Evolutionary conservation across 352 stramenopile genomes (phyloP), one percentile per base, ranked within the genome.

Genomic region (Globisporangium takayamanum): DNA sequence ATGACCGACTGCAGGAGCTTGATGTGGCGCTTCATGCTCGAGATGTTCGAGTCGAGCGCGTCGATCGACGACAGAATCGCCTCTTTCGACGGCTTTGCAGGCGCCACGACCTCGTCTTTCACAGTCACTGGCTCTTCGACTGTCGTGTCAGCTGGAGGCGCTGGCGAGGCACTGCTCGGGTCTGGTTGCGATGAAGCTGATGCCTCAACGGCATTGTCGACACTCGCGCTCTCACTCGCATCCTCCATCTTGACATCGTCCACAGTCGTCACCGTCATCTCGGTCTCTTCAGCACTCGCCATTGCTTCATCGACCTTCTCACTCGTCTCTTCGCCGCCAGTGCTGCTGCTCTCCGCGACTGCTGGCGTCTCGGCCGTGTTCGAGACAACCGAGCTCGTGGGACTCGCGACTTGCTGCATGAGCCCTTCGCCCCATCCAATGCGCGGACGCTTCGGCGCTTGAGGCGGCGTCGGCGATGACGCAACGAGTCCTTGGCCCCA

Each of bases 401-500:
- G 53, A 25, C 53, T 60, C 15, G 22, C 22, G 16, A 12, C 30
- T 42, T 83, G 60, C 36, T 79, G 68, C 39, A 90, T 67, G n/a
- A 94, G 61, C 28, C 84, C 84, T 64, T 92, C 72, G 20, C 85
- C 85, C 85, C 85, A 94, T 11, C 80, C 83, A 66, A 94, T 86
- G 16, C 85, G 77, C 50, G 83, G 83, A 16, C 85, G 83, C 58
- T 94, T 94, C 3, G 51, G 18, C 33, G 11, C 20, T 47, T 56
- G 44, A 49, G 65, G 61, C 44, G 84, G 69, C 37, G 77, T 77
- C 30, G 78, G 75, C 26, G 77, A 92, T 3, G 74, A 66, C 1
- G 78, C 77, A 4, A 90, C 73, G n/a, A 95, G 67, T 12, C 85
- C 85, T 72, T 95, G 85, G 3, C 85, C 85, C 85, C 85, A 95